Conservation (phyloP, 2,329 filamentous ascomycete species). For the Calonectria leucothoes region DNA sequence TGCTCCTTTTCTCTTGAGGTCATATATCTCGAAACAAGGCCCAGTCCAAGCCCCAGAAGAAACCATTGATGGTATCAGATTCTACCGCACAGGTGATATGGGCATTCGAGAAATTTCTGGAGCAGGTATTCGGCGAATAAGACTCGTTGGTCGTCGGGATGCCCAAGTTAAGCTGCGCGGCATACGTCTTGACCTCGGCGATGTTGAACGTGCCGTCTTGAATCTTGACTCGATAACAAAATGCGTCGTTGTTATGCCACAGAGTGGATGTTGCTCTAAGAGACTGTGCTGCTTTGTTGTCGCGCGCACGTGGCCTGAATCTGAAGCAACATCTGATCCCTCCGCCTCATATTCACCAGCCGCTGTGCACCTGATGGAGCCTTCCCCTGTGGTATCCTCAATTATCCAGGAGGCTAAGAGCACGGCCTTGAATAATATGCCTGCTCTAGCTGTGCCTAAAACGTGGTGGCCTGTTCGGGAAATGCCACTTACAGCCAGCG, state of each 20-base stretch:
- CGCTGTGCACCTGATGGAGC: neutral
- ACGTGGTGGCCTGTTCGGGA: neutral
- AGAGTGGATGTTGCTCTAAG: neutral
- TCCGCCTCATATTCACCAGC: neutral
- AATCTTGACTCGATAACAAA: neutral
- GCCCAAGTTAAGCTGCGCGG: neutral
- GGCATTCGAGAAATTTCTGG: neutral
- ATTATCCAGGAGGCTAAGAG: neutral
- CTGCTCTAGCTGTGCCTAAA: neutral
- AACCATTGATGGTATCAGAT: neutral
- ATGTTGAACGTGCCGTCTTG: neutral
- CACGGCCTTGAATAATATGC: neutral
- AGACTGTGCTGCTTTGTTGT: neutral
- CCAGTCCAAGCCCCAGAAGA: neutral
- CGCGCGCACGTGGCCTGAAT: no score
- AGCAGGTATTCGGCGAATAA: neutral
- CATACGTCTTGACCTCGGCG: neutral
- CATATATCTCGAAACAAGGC: neutral
- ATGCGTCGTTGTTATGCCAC: neutral
- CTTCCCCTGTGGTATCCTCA: neutral
- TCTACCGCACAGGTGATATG: neutral
- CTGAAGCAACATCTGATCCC: no score
- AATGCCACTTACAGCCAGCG: neutral
- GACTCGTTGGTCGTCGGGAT: neutral
- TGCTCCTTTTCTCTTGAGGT: neutral